Percentiles rank a stretch among this genome's conserved stretches.
Conservation (phyloP, 352 stramenopile species). For the Pseudoperonospora humuli region DNA sequence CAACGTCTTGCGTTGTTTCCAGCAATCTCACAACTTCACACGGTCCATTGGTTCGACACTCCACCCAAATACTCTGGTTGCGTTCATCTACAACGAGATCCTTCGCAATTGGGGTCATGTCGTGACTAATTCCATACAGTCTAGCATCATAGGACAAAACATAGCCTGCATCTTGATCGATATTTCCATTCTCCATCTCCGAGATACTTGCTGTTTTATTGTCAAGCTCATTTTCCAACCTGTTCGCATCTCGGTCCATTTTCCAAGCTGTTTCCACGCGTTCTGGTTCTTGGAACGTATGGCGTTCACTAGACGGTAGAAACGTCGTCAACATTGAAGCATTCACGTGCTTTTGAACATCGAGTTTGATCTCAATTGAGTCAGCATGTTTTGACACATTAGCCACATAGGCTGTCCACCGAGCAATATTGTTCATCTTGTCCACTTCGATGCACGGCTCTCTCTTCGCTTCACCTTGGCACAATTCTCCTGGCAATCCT, state of each 20-base stretch:
- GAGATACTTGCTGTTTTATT: slow-evolving; percentile 3
- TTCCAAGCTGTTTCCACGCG: slow-evolving; percentile 19
- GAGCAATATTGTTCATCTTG: slow-evolving; percentile 33
- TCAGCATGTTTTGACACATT: slow-evolving; percentile 68
- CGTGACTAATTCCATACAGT: slow-evolving; percentile 56
- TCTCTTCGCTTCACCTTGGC: slow-evolving; percentile 10
- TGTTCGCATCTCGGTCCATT: slow-evolving; percentile 14
- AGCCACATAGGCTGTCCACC: slow-evolving; percentile 57
- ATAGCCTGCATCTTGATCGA: slow-evolving; percentile 40
- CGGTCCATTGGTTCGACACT: slow-evolving; percentile 31
- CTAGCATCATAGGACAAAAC: slow-evolving; percentile 58
- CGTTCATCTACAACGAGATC: slow-evolving; percentile 43
- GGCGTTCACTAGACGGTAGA: slow-evolving; percentile 4
- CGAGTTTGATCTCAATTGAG: slow-evolving; percentile 50
- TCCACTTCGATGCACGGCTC: slow-evolving; percentile 71
- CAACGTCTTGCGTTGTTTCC: slow-evolving; percentile 66
- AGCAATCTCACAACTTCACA: slow-evolving; percentile 53
- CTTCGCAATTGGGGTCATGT: slow-evolving; percentile 29
- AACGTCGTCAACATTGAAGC: slow-evolving; percentile 13
- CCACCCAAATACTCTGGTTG: slow-evolving; percentile 76
- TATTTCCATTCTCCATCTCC: slow-evolving; percentile 10
- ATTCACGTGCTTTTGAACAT: slow-evolving; percentile 43
- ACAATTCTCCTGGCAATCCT: slow-evolving; percentile 47
- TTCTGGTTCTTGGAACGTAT: slow-evolving; percentile 24
- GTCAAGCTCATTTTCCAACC: slow-evolving; percentile 1